phyloP scores from a whole-genome alignment of 169 alveolate genomes.

The Cyclospora cayetanensis region DNA sequence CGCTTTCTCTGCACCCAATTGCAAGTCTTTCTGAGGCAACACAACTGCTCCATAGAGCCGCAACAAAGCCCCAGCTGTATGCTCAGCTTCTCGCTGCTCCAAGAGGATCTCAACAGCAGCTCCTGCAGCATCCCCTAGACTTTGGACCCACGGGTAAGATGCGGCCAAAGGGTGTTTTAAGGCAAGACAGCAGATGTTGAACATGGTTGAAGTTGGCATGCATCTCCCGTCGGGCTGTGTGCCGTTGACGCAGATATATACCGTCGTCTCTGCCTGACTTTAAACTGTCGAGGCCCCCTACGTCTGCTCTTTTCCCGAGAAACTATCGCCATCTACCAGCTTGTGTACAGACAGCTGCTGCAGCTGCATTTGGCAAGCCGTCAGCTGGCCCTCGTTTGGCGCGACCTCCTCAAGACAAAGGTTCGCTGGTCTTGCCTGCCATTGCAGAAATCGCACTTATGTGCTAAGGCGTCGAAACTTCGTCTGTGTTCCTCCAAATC shows the following conservation, averaged over 20 bases:
- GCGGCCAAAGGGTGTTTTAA: not conserved
- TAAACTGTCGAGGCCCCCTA: not conserved
- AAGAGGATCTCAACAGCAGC: not conserved
- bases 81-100: slow-evolving; percentile 9
- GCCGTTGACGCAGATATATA: slow-evolving; percentile 18
- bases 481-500: too few relatives aligned
- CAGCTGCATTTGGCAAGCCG: not conserved
- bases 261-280: not conserved
- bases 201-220: too few relatives aligned
- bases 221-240: too few relatives aligned
- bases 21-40: not conserved
- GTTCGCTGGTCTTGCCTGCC: not conserved
- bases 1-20: slow-evolving; percentile 2
- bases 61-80: slow-evolving; percentile 27
- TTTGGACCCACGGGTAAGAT: not conserved
- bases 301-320: not conserved
- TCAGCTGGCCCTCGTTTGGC: not conserved
- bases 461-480: too few relatives aligned
- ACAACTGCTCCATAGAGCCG: slow-evolving; percentile 19
- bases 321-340: not conserved
- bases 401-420: not conserved
- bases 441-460: too few relatives aligned
- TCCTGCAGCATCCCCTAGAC: slow-evolving; percentile 4
- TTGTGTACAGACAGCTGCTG: not conserved
- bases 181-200: too few relatives aligned